Evolutionary conservation across 495 filamentous ascomycete species (phyloP).

Genomic region (Penicillium canariense): DNA sequence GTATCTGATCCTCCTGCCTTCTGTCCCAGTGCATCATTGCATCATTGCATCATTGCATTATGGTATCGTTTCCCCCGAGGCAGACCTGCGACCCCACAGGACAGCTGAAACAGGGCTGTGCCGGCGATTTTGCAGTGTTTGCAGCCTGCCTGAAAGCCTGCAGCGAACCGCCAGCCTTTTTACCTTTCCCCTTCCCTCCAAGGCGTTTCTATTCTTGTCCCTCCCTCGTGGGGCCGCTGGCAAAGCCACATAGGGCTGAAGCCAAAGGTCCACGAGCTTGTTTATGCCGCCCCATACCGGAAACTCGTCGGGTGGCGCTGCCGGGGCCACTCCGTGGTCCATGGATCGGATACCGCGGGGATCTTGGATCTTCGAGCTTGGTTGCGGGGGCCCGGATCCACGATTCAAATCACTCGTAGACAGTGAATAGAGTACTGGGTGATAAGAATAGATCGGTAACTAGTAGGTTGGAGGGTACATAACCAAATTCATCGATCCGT

Average conservation of each 20-base stretch:
- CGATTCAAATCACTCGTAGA: too few relatives aligned
- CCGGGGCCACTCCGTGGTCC: too few relatives aligned
- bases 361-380: neutral
- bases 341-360: too few relatives aligned
- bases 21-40: neutral
- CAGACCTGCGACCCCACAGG: neutral
- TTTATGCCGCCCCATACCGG: neutral
- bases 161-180: neutral
- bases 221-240: slow-evolving; percentile 1
- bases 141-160: neutral
- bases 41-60: slow-evolving; percentile 1
- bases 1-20: too few relatives aligned
- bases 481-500: neutral
- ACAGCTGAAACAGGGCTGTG: neutral
- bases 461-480: too few relatives aligned
- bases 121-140: slow-evolving; percentile 3
- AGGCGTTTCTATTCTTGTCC: slow-evolving; percentile 9
- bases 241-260: slow-evolving; percentile 16
- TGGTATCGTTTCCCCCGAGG: too few relatives aligned
- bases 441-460: too few relatives aligned
- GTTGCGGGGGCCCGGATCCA: neutral
- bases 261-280: slow-evolving; percentile 8
- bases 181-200: too few relatives aligned
- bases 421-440: too few relatives aligned
- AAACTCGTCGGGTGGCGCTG: slow-evolving; percentile 1